A percentile compares a stretch with the other conserved stretches of the same genome.
Conservation (phyloP, 306 rosid species). For the Dalbergia cultrata region DNA sequence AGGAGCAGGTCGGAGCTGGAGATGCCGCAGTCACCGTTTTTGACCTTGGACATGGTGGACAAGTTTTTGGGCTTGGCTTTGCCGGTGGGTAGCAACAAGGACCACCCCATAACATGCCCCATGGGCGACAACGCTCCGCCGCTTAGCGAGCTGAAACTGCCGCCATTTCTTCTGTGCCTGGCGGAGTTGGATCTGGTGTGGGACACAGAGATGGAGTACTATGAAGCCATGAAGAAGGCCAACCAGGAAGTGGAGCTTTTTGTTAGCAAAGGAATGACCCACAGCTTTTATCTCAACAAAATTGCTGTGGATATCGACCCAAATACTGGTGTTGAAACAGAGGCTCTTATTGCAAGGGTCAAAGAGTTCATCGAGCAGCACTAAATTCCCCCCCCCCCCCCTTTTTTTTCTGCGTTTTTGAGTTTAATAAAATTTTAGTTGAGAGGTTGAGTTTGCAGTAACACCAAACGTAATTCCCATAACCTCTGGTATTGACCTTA, state of each 20-base stretch:
- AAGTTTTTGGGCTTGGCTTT: constrained; percentile 59
- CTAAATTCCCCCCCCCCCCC: neutral
- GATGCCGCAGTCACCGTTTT: constrained; percentile 62
- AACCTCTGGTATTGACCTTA: too few species aligned
- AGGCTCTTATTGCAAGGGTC: constrained; percentile 51
- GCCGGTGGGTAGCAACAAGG: constrained; percentile 63
- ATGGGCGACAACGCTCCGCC: constrained; percentile 57
- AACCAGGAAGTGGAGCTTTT: constrained; percentile 62
- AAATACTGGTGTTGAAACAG: constrained; percentile 50
- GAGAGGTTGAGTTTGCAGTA: too few species aligned
- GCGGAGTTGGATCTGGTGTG: constrained; percentile 64
- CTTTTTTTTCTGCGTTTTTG: too few species aligned
- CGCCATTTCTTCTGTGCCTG: constrained; percentile 64
- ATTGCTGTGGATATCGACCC: constrained; percentile 61
- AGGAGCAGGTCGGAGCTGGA: constrained; percentile 75
- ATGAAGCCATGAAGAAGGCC: constrained; percentile 72
- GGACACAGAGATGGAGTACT: constrained; percentile 71
- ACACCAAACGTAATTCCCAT: too few species aligned
- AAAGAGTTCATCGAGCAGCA: constrained; percentile 59
- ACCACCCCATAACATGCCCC: constrained; percentile 77
- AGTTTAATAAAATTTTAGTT: too few species aligned
- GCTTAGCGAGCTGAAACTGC: constrained; percentile 54
- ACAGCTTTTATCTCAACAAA: constrained; percentile 66
- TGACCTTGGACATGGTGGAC: constrained; percentile 75
- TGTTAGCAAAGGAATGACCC: constrained; percentile 55